Evolutionary conservation across 2,329 filamentous ascomycete species (phyloP).

Genomic region (Moelleriella libera): DNA sequence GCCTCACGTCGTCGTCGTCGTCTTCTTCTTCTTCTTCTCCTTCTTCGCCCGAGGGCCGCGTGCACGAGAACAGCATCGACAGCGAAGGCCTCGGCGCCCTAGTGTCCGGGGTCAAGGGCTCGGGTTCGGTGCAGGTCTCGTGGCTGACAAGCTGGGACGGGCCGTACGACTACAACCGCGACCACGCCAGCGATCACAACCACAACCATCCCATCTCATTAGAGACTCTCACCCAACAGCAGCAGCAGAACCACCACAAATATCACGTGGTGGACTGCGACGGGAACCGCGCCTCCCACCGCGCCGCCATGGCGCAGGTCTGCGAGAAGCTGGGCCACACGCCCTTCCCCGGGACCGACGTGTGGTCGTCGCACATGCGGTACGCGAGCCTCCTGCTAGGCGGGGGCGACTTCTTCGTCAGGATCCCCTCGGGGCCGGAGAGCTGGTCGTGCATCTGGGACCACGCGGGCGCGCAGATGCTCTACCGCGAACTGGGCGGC

Average conservation of each 20-base stretch:
- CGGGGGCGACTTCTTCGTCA: constrained; percentile 19
- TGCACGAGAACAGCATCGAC: constrained; percentile 19
- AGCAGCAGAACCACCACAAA: too few relatives aligned
- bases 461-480: constrained; percentile 42
- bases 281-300: constrained; percentile 14
- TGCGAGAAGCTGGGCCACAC: constrained; percentile 14
- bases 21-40: too few relatives aligned
- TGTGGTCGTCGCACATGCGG: constrained; percentile 25
- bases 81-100: constrained; percentile 18
- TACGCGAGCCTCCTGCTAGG: constrained; percentile 23
- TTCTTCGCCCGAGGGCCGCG: constrained; percentile 14
- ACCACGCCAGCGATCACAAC: too few relatives aligned
- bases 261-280: constrained; percentile 20
- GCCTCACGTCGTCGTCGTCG: constrained; percentile 6
- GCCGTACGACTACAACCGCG: constrained; percentile 5
- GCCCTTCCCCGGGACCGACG: constrained; percentile 19
- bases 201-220: too few relatives aligned
- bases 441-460: constrained; percentile 29
- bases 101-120: constrained; percentile 17
- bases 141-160: constrained; percentile 8
- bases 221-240: too few relatives aligned
- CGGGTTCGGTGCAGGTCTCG: constrained; percentile 14
- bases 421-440: constrained; percentile 11
- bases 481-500: constrained; percentile 41
- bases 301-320: constrained; percentile 16